phyloP scores from a whole-genome alignment of 2,329 filamentous ascomycete species.

The Fusarium sp. region DNA sequence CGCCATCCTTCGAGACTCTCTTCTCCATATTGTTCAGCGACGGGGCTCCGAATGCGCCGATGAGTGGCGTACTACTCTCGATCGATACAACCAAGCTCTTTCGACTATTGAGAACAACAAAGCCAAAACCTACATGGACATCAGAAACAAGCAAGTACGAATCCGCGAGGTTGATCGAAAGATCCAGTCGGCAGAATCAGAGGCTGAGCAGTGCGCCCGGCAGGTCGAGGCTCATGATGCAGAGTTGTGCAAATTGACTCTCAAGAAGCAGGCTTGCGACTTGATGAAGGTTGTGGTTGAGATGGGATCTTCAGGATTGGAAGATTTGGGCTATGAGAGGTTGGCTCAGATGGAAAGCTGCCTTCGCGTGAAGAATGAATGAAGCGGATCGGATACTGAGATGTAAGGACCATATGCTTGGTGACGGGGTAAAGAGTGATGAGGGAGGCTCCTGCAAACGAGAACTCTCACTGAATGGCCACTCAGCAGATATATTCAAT shows the following conservation, averaged over 20 bases:
- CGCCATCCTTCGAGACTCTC: neutral
- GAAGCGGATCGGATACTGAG: rapidly evolving
- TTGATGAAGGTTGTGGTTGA: neutral
- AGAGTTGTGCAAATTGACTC: neutral
- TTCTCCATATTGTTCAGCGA: neutral
- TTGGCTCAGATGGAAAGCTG: neutral
- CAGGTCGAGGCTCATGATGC: neutral
- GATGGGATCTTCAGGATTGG: too few species aligned
- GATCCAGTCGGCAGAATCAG: neutral
- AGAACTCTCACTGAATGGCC: too few species aligned
- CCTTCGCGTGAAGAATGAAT: neutral
- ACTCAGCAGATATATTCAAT: too few species aligned
- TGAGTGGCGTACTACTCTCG: neutral
- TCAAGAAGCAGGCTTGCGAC: neutral
- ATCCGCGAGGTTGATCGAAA: neutral
- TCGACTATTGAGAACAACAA: neutral
- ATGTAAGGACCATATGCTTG: neutral
- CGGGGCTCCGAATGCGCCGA: neutral
- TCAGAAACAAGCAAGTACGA: neutral
- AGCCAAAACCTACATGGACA: neutral
- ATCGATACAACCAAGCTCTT: neutral
- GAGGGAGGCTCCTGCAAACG: too few species aligned
- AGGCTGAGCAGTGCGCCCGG: neutral
- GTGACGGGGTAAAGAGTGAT: too few species aligned
- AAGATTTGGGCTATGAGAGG: neutral